Evolutionary conservation across 2,329 filamentous ascomycete species (phyloP), one percentile per base, ranked within the genome.

Genomic region (Kalmusia sp.): DNA sequence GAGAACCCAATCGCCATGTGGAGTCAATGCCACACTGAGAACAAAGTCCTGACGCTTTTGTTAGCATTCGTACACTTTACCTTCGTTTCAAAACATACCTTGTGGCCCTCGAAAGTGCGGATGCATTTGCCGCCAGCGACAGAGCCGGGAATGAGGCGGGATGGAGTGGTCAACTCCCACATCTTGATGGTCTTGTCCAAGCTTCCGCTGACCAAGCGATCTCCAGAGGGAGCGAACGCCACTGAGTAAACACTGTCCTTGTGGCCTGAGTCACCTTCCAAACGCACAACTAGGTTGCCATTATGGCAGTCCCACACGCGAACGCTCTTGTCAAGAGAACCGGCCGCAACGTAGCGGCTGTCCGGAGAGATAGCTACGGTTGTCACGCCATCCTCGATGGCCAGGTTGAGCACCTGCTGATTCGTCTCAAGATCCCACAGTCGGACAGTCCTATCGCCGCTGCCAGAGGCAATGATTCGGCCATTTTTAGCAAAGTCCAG

Each of bases 111-210:
- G 68, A 98, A 99, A 1, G 93, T 98, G 80, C 93, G 92, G 67
- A 97, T 88, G 73, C 95, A 98, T 74, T 96, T 92, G 65, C 95
- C 93, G 30, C 90, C 89, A 80, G 95, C 96, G 7, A 88, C 86
- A 38, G 85, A 82, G 69, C 84, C 86, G 40, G 86, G 82, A 54
- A 87, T 83, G 66, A 87, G 84, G 63, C 82, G 82, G 64, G 90
- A 85, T 38, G 88, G 85, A 19, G 89, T 85, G 50, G 85, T 88
- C 45, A 99, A 84, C 80, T 97, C 93, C 93, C 95, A 99, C 89
- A 98, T 96, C 82, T 97, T 96, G 82, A 98, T 98, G 0, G 93
- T 98, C 82, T 96, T 96, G 75, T 99, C 95, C 64, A 98, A 80
- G 82, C 90, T 96, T 59, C 95, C 95, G 67, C 90, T 96, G 70